Base-by-base conservation (phyloP, 805 yeast species). In the Candida methanosorbosa region DNA sequence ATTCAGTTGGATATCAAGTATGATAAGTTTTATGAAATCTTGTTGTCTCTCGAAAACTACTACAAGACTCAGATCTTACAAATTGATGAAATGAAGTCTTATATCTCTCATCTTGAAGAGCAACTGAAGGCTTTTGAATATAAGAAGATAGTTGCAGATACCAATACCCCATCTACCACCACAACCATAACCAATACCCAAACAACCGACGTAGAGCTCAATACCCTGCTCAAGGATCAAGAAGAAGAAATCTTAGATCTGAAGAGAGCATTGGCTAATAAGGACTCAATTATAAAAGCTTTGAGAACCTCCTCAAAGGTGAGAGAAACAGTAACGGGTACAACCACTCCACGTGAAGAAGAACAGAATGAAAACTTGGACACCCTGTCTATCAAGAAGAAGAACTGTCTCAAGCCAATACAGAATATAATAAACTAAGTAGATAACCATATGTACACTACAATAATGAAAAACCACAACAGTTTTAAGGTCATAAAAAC, bases 281-380 rank as follows among this genome's bases (percentile, higher is more conserved):
- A 86, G 54, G 94, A 86, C 45, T 76, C 78, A 30, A 78, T 87
- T 42, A 82, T 87, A 38, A 74, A 71, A 39, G 86, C 90, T 2
- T 60, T 86, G 37, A 74, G 79, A 24, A 74, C 81, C 30, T 73
- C 84, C 3, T 68, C 75, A 24, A 68, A 77, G 46, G 66, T 81
- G 23, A 67, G 88, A 23, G 74, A 62, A 20, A 41, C 44, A 38
- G 44, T 49, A 16, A 35, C 30, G n/a, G 16, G 17, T 3, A 20
- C 32, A 9, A n/a, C 18, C 9, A 20, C 32, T 3, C 25, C 25
- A 5, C 17, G 4, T 11, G 21, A 22, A 11, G 20, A 6, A 5
- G 27, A 22, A 21, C 16, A 30, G 15, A 24, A 30, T 8, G 33
- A 30, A 13, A 30, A 30, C n/a, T 3, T 21, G n/a, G 5, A 17